These are phyloP conservation scores for Auriscalpium vulgare DNA, from an alignment of 768 basidiomycete genomes.

Conservation along the genomic window DNA sequence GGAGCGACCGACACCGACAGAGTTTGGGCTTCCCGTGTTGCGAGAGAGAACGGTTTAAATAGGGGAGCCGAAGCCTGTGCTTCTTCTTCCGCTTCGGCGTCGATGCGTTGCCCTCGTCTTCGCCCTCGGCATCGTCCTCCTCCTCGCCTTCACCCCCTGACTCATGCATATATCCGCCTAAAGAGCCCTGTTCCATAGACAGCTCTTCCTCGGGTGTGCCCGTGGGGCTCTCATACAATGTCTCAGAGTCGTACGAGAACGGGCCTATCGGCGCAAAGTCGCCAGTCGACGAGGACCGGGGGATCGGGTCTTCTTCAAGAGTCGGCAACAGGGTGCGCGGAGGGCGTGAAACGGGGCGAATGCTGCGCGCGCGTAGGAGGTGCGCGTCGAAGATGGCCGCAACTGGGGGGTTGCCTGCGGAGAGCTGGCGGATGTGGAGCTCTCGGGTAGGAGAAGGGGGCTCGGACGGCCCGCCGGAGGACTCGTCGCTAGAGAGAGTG, in stretches of 20 bases:
- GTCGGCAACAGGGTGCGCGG: constrained; percentile 3
- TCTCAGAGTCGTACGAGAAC: background rate
- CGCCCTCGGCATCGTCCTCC: no score
- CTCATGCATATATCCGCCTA: no score
- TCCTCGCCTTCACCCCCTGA: no score
- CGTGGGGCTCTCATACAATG: background rate
- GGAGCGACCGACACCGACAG: no score
- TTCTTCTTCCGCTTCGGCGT: no score
- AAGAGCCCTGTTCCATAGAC: background rate
- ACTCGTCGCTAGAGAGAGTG: background rate
- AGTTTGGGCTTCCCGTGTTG: no score
- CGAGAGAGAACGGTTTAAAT: no score
- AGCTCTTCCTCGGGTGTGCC: background rate
- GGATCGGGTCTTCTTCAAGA: constrained; percentile 3
- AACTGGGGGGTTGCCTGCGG: background rate
- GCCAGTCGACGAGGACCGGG: background rate
- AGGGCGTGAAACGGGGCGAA: background rate
- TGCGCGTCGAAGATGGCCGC: constrained; percentile 2
- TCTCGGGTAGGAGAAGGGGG: background rate
- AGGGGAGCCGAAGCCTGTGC: no score
- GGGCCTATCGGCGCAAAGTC: background rate
- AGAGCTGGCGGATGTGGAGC: background rate
- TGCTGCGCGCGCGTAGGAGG: background rate
- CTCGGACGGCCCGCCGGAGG: background rate
- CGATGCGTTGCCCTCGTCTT: no score